Percentiles rank a stretch among this genome's conserved stretches.
Conservation (phyloP, 2,329 filamentous ascomycete genomes). For the Albifimbria verrucaria region DNA sequence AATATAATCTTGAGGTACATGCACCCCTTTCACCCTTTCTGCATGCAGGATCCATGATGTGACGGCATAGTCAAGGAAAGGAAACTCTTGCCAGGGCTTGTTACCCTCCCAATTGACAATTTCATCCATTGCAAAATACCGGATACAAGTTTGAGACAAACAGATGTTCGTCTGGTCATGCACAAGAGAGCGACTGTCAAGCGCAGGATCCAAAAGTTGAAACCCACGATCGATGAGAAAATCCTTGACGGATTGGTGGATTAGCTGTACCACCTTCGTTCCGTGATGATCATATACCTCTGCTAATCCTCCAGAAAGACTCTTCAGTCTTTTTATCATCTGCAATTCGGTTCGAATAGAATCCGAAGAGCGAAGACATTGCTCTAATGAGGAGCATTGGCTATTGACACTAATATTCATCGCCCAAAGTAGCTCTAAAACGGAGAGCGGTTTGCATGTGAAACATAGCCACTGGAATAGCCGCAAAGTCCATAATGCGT, state of each 20-base stretch:
- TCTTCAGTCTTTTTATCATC: conserved; percentile 11
- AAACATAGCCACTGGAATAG: neutral
- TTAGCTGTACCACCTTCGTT: neutral
- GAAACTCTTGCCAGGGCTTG: neutral
- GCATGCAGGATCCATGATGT: neutral
- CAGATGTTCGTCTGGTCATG: neutral
- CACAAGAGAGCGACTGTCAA: neutral
- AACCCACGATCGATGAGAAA: neutral
- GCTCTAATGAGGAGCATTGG: neutral
- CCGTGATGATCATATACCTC: conserved; percentile 6
- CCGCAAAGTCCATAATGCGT: neutral
- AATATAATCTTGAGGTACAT: neutral
- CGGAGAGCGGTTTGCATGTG: too few species aligned
- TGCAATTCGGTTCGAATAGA: neutral
- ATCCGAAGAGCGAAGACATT: neutral
- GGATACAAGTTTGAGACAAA: neutral
- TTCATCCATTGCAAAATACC: neutral
- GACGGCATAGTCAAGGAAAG: neutral
- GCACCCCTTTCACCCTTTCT: neutral
- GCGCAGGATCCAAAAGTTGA: neutral
- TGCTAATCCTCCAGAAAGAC: neutral
- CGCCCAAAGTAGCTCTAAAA: neutral
- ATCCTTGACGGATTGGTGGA: conserved; percentile 1
- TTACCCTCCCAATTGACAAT: neutral
- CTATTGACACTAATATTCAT: neutral